Percentiles rank a stretch among this genome's conserved stretches.
These are phyloP conservation scores for Dispira simplex DNA, from an alignment of 192 early-diverging fungal species.

Conservation along the genomic window DNA sequence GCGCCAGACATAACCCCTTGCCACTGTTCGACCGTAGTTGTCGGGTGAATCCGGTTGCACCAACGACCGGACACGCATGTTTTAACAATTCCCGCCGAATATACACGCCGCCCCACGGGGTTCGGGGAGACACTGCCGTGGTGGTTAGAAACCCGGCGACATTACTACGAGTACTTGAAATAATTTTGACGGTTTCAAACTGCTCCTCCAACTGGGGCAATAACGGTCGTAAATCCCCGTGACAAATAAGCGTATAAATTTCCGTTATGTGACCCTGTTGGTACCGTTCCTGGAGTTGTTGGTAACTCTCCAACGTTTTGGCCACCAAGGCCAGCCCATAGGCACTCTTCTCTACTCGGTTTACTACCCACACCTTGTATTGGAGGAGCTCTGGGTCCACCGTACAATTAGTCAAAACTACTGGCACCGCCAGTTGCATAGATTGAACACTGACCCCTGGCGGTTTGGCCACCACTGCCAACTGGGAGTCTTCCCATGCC, in stretches of 20 bases:
- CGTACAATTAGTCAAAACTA: not conserved
- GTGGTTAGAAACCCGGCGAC: not conserved
- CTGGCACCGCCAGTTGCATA: not conserved
- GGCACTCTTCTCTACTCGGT: slow-evolving; percentile 2
- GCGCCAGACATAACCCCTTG: slow-evolving; percentile 3
- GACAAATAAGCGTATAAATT: not conserved
- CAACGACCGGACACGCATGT: not conserved
- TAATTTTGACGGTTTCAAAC: not conserved
- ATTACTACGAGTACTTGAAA: not conserved
- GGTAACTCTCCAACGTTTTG: not conserved
- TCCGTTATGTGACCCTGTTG: not conserved
- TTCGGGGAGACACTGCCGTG: not conserved
- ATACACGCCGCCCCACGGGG: not conserved
- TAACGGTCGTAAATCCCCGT: not conserved
- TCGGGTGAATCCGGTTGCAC: not conserved
- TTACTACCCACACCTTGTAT: not conserved
- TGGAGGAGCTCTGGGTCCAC: not conserved
- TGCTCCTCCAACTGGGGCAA: not conserved
- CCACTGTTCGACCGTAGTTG: not conserved
- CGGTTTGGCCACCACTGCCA: slow-evolving; percentile 1
- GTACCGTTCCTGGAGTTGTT: not conserved
- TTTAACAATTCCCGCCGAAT: not conserved
- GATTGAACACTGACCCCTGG: not conserved
- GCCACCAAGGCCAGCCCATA: slow-evolving; percentile 1
- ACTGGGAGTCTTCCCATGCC: not conserved